phyloP scores from a whole-genome alignment of 2,329 filamentous ascomycete genomes.

The Paracoccidioides brasiliensis region DNA sequence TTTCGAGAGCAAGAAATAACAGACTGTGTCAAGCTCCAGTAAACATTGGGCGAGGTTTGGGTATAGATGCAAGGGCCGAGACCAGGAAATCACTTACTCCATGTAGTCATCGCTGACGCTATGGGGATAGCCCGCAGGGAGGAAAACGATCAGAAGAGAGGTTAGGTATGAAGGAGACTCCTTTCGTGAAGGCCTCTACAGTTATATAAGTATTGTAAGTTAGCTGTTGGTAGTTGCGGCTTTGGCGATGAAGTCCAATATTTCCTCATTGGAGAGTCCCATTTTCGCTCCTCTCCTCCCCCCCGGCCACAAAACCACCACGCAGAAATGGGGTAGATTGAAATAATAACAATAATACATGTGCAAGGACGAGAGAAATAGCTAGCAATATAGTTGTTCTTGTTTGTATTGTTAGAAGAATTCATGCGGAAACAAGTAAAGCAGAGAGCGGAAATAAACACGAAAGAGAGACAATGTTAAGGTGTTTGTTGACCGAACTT shows the following conservation, averaged over 20 bases:
- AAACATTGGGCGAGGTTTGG: not conserved
- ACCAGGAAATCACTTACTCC: constrained; percentile 34
- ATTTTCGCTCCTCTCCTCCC: not conserved
- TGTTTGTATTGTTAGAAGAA: too few relatives aligned
- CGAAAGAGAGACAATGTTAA: too few relatives aligned
- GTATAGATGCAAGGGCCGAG: not conserved
- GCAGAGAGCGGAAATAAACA: too few relatives aligned
- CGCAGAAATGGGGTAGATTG: not conserved
- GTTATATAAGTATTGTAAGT: not conserved
- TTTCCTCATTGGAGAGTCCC: not conserved
- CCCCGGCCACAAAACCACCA: not conserved
- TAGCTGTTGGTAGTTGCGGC: not conserved
- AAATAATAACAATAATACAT: too few relatives aligned
- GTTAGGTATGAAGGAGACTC: constrained; percentile 16
- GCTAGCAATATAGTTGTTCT: too few relatives aligned
- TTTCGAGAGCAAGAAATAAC: too few relatives aligned
- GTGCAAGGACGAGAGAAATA: too few relatives aligned
- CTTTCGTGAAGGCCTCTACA: constrained; percentile 13
- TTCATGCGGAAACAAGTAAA: too few relatives aligned
- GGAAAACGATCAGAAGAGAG: constrained; percentile 55
- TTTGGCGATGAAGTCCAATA: not conserved
- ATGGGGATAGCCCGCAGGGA: constrained; percentile 77
- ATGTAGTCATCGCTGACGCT: constrained; percentile 78
- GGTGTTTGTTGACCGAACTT: too few relatives aligned
- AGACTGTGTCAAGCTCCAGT: too few relatives aligned